Conservation (phyloP, 768 basidiomycete genomes). For the Lyophyllum semitale region DNA sequence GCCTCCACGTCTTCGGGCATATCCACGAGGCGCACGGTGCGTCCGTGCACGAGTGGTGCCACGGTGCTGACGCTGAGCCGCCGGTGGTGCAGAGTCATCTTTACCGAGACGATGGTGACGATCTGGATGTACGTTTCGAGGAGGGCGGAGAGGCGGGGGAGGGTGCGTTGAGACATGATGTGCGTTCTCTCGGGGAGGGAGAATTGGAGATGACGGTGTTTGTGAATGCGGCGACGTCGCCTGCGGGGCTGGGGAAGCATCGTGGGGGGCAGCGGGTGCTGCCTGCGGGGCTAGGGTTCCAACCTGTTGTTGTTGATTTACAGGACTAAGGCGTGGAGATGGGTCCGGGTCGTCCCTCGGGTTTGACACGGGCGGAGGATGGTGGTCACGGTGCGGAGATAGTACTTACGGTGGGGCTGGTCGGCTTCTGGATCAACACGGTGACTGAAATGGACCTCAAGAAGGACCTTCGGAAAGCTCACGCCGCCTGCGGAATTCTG, state of each 20-base stretch:
- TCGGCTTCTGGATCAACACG: too few species aligned
- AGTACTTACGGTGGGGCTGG: too few species aligned
- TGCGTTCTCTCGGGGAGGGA: background rate
- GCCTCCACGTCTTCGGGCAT: conserved; percentile 68
- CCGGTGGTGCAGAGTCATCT: too few species aligned
- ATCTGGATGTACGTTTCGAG: conserved; percentile 16
- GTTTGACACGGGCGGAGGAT: too few species aligned
- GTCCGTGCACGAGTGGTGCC: conserved; percentile 38
- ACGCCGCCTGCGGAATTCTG: too few species aligned
- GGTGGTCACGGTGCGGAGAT: too few species aligned
- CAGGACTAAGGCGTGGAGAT: too few species aligned
- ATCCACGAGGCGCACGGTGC: conserved; percentile 67
- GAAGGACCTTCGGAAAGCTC: too few species aligned
- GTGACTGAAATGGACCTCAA: too few species aligned
- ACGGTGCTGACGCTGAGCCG: conserved; percentile 5
- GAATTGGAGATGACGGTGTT: conserved; percentile 35
- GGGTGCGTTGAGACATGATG: background rate
- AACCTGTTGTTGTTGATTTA: conserved; percentile 46
- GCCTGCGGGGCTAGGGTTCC: conserved; percentile 43
- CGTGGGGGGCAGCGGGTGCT: conserved; percentile 19
- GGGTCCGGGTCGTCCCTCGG: too few species aligned
- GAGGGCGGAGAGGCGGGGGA: background rate
- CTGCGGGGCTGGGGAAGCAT: conserved; percentile 27
- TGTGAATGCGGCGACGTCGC: conserved; percentile 46
- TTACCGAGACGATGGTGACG: conserved; percentile 1